Conservation (phyloP, 257 asterid species). For the Vinca minor region DNA sequence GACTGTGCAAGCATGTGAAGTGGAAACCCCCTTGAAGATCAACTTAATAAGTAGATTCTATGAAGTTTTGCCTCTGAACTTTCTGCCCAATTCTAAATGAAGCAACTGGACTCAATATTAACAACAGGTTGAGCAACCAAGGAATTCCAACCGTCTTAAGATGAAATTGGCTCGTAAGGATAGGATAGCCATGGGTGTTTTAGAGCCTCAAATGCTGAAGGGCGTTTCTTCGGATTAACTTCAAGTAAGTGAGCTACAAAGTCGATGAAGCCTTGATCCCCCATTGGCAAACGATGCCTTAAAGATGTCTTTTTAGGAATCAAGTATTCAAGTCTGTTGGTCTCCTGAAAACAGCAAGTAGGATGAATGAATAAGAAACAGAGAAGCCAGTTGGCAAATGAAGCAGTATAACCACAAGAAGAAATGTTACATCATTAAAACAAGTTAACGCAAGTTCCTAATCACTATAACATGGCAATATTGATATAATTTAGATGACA, state of each 20-base stretch:
- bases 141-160: conserved; percentile 29
- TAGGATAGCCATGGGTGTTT: conserved; percentile 96
- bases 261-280: conserved; percentile 93
- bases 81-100: conserved; percentile 15
- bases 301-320: conserved; percentile 91
- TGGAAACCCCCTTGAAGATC: conserved; percentile 15
- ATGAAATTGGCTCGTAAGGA: conserved; percentile 93
- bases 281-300: conserved; percentile 95
- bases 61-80: conserved; percentile 6
- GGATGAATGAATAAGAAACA: background rate
- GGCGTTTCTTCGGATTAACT: conserved; percentile 73
- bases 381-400: background rate
- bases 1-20: conserved; percentile 23
- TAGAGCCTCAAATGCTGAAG: conserved; percentile 85
- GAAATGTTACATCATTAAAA: background rate
- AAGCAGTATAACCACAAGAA: background rate
- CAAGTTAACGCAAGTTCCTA: background rate
- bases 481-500: background rate
- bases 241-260: conserved; percentile 80
- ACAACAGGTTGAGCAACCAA: conserved; percentile 1
- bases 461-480: background rate
- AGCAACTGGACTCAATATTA: conserved; percentile 2
- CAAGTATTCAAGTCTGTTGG: conserved; percentile 74
- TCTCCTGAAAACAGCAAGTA: conserved; percentile 46
- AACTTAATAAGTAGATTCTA: conserved; percentile 7